phyloP scores from a whole-genome alignment of 768 basidiomycete genomes.

The Lactarius hatsudake region DNA sequence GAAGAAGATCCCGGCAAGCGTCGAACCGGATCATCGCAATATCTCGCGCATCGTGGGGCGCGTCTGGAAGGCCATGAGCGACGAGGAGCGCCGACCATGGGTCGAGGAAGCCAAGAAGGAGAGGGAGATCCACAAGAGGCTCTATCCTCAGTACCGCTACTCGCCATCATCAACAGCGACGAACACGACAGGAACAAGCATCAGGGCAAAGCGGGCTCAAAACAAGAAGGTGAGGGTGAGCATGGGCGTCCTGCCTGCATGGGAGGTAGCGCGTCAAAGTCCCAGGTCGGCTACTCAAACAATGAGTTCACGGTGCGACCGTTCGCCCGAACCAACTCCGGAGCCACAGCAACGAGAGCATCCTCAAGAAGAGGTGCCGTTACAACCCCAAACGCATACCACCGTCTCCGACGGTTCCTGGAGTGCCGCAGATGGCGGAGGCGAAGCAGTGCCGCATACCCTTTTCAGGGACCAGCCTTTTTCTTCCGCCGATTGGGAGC shows the following conservation, averaged over 20 bases:
- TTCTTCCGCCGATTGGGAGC: neutral
- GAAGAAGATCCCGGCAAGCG: constrained; percentile 49
- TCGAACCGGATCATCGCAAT: constrained; percentile 66
- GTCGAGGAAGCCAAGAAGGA: constrained; percentile 48
- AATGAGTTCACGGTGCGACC: neutral
- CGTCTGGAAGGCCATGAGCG: constrained; percentile 59
- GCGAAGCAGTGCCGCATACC: neutral
- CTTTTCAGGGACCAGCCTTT: neutral
- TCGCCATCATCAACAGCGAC: constrained; percentile 12
- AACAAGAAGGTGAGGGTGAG: constrained; percentile 13
- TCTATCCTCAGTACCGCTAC: constrained; percentile 38
- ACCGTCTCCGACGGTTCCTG: neutral
- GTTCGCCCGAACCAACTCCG: neutral
- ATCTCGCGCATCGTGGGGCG: constrained; percentile 64
- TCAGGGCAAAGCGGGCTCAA: constrained; percentile 11
- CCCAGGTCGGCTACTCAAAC: neutral
- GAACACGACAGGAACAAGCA: neutral
- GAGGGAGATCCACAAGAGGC: constrained; percentile 41
- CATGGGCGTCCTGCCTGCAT: constrained; percentile 17
- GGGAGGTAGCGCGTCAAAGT: constrained; percentile 2
- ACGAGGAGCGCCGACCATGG: constrained; percentile 48
- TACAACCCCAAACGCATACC: neutral
- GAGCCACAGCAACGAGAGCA: neutral
- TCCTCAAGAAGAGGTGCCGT: neutral
- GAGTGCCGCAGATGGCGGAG: neutral